phyloP scores from a whole-genome alignment of 306 rosid genomes.

The Vigna nakashimae region DNA sequence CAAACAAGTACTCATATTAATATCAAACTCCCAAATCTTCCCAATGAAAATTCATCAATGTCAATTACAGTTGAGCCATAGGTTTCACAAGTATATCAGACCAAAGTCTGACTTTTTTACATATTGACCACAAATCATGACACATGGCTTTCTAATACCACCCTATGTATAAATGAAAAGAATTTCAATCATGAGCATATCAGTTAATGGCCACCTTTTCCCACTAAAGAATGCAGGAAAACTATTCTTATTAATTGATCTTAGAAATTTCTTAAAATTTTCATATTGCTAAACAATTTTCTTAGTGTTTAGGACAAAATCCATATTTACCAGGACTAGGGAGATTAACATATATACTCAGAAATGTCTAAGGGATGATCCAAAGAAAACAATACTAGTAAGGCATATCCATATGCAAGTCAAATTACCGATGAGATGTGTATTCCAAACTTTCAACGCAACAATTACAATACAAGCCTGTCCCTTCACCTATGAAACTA shows the following conservation, averaged over 20 bases:
- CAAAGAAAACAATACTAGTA: constrained; percentile 8
- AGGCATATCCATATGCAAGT: neutral
- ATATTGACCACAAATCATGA: constrained; percentile 4
- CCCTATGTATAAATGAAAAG: constrained; percentile 4
- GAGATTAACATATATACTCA: neutral
- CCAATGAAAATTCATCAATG: constrained; percentile 38
- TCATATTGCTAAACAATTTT: constrained; percentile 22
- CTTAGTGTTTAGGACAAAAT: constrained; percentile 16
- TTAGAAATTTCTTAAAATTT: neutral
- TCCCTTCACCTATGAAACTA: constrained; percentile 4
- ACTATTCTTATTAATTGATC: constrained; percentile 11
- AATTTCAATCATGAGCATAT: neutral
- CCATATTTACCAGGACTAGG: neutral
- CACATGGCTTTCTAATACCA: neutral
- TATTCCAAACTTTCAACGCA: constrained; percentile 1
- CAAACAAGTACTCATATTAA: constrained; percentile 15
- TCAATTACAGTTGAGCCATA: constrained; percentile 20
- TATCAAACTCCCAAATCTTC: constrained; percentile 20
- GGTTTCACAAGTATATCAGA: constrained; percentile 25
- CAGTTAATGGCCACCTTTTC: constrained; percentile 8
- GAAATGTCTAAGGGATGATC: constrained; percentile 1
- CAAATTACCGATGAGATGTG: constrained; percentile 4
- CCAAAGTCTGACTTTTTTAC: neutral
- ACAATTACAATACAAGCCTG: neutral
- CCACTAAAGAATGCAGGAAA: neutral